Evolutionary conservation across 192 early-diverging fungal genomes (phyloP).

Genomic region (Coemansia sp.): DNA sequence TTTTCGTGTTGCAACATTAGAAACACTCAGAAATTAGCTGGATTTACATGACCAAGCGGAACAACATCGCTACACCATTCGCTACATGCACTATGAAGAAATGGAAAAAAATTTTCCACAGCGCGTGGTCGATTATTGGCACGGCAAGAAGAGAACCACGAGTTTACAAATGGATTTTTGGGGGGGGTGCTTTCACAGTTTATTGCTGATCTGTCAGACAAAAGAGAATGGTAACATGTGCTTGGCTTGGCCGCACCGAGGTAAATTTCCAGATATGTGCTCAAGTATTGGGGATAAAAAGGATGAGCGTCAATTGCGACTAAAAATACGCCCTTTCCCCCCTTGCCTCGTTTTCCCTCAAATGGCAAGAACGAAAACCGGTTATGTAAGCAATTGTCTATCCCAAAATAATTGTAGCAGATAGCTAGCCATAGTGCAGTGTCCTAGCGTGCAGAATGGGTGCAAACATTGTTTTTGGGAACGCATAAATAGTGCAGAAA

Average conservation of each 20-base stretch:
- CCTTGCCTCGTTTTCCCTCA: neutral
- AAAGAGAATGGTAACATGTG: neutral
- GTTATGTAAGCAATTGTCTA: too few species aligned
- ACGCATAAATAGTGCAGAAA: conserved; percentile 4
- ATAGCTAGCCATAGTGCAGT: neutral
- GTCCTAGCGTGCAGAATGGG: conserved; percentile 2
- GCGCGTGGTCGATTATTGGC: too few species aligned
- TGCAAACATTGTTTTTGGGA: neutral
- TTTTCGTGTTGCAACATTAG: neutral
- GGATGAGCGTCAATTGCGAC: neutral
- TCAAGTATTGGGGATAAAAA: neutral
- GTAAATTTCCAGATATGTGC: neutral
- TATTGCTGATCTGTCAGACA: neutral
- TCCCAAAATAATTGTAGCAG: too few species aligned
- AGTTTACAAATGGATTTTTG: too few species aligned
- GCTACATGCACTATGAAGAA: too few species aligned
- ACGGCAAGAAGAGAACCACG: too few species aligned
- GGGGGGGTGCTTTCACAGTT: neutral
- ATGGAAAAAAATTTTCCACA: too few species aligned
- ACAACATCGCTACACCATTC: neutral
- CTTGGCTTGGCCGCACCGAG: too few species aligned
- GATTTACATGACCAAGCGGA: conserved; percentile 4
- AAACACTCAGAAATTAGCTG: neutral
- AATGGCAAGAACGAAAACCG: neutral
- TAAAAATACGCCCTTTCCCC: neutral